Percentiles rank a stretch among this genome's conserved stretches.
Evolutionary conservation across 208 protist species (phyloP).

Genomic region (Acanthamoeba healyi): DNA sequence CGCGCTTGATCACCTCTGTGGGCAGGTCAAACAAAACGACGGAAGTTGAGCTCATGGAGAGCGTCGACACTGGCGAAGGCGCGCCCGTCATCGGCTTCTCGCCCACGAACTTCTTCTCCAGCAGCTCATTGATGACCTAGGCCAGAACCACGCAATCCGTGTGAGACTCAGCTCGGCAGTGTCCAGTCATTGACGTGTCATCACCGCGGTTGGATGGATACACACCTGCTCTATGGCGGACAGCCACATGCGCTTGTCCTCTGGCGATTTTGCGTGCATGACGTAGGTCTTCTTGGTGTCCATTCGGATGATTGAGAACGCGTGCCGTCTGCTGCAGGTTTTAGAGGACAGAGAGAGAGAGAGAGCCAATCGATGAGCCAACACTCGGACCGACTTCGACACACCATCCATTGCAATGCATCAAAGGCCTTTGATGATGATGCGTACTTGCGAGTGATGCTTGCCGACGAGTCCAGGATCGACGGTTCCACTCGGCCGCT

Average conservation of each 20-base stretch:
- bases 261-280: background rate
- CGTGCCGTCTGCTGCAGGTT: background rate
- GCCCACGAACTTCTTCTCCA: slow-evolving; percentile 27
- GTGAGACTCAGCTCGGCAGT: no score
- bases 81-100: slow-evolving; percentile 23
- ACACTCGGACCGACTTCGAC: no score
- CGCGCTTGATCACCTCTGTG: background rate
- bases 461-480: background rate
- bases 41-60: background rate
- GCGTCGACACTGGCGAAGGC: background rate
- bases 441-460: background rate
- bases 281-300: slow-evolving; percentile 31
- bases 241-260: slow-evolving; percentile 1
- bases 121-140: background rate
- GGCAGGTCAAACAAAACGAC: background rate
- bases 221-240: background rate
- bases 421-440: background rate
- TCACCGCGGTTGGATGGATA: no score
- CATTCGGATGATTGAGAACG: background rate
- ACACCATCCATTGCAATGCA: background rate
- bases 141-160: no score
- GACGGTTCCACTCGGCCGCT: background rate
- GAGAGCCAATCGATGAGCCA: no score
- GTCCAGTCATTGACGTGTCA: no score
- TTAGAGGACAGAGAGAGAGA: no score